Evolutionary conservation across 768 basidiomycete genomes (phyloP), one percentile per base, ranked within the genome.

Genomic region (Termitomyces sp.): DNA sequence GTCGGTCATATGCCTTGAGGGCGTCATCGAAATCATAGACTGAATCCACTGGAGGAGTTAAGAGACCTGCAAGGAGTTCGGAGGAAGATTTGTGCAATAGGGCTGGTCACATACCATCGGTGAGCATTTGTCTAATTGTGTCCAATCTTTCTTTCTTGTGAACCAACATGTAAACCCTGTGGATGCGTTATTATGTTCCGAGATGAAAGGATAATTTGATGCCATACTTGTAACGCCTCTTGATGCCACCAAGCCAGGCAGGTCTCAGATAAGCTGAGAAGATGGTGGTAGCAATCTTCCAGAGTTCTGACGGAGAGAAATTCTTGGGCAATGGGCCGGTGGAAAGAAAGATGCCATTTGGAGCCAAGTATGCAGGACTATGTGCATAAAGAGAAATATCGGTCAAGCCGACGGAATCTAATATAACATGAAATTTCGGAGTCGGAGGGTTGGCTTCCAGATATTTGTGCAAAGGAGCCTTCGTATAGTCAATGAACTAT

Each of bases 401-500:
- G 2, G 73, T 66, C 11, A 78, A 66, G 0, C 83, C 88, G 15
- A 78, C 83, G 1, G 86, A 81, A 61, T 91, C 89, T 45, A 86
- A 72, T 37, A 92, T 74, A 48, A 83, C 74, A 49, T 88, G 76
- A 65, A 82, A 90, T 62, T 80, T 83, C 0, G 80, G 76, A 0
- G 76, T 67, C 1, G 83, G 84, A 0, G 81, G 78, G 55, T 81
- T 73, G 4, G 76, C 63, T 5, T 64, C 57, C 3, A 90, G 75
- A 60, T 80, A 75, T 66, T 80, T 68, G 49, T 77, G 74, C 3
- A 90, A 66, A 3, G 85, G 82, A 9, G 67, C 70, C 40, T 78
- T 76, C 0, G 82, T 85, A 62, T 91, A 89, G 68, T 89, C 87
- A 20, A 88, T 76, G 66, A 90, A 84, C 78, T 81, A 50, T 32